Base-by-base conservation (phyloP, 345 rosid genomes). In the Dipteronia sinensis region DNA sequence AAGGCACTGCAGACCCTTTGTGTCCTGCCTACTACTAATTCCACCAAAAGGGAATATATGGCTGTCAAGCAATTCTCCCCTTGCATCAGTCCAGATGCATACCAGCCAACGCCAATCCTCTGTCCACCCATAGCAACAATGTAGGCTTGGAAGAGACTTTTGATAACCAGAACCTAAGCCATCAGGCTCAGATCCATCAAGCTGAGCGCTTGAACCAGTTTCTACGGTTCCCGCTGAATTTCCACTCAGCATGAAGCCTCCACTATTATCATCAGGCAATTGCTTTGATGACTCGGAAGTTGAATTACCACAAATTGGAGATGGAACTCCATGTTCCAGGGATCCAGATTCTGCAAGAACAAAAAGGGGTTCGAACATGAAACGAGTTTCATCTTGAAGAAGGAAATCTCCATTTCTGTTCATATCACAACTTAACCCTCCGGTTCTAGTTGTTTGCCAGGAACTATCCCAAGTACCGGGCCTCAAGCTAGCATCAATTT, bases 61-160 rank as follows among this genome's bases (percentile, higher is more conserved):
- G 82, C 92, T 91, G 87, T 97, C 98, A 56, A 97, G 97, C 79
- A 94, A 84, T 90, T 97, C 99, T 81, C 98, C 99, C 88, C 98
- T 86, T 46, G 95, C 92, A 87, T 97, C 99, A n/a, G 99, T 94
- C 99, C 99, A 97, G 81, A 94, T 85, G 88, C 98, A 94, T 77
- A 91, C 98, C 72, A 97, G 92, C 98, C 99, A 97, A 69, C 98
- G 93, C 99, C 99, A 97, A 85, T 97, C 99, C 82, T 97, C 99
- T 63, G 99, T 93, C 99, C 99, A 97, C 23, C 98, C 98, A 78
- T 97, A 97, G 86, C 98, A 97, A 81, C 99, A 97, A 82, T 97
- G 99, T 72, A 97, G 85, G 79, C 97, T 91, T 55, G 98, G 94
- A 79, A 78, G 86, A 69, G 85, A 65, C 82, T 91, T 96, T 78